These are phyloP conservation scores for Wickerhamiella azymoides DNA, from an alignment of 805 yeast species.

Conservation along the genomic window DNA sequence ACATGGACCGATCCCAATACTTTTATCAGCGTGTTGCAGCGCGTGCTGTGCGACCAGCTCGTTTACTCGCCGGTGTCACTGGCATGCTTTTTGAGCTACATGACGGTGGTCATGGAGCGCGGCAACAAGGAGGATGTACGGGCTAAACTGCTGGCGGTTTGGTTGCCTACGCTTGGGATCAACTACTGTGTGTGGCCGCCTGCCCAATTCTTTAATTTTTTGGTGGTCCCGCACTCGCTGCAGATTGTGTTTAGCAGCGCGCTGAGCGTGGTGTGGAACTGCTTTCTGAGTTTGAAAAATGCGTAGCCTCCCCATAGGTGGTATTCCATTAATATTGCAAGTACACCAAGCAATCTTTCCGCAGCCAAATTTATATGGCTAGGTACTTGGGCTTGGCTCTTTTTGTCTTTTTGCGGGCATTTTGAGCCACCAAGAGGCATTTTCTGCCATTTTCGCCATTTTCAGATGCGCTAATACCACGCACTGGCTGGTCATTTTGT, in stretches of 20 bases:
- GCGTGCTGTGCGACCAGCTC: slow-evolving; percentile 82
- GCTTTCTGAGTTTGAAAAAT: slow-evolving; percentile 73
- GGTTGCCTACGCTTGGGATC: slow-evolving; percentile 44
- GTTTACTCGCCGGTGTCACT: slow-evolving; percentile 80
- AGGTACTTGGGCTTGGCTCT: too few species aligned
- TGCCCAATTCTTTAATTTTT: slow-evolving; percentile 67
- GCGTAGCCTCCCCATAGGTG: too few species aligned
- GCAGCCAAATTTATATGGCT: too few species aligned
- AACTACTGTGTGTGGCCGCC: slow-evolving; percentile 89
- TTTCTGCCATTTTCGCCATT: too few species aligned
- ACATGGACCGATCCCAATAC: slow-evolving; percentile 68
- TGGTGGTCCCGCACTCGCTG: slow-evolving; percentile 56
- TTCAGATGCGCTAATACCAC: too few species aligned
- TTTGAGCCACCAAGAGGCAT: too few species aligned
- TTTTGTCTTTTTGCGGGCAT: too few species aligned
- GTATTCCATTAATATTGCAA: too few species aligned
- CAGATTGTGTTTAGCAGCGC: slow-evolving; percentile 88
- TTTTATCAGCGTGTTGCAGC: slow-evolving; percentile 60
- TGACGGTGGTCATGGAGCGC: slow-evolving; percentile 65
- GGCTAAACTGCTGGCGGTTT: slow-evolving; percentile 48
- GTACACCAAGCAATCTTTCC: too few species aligned
- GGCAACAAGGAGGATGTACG: slow-evolving; percentile 54
- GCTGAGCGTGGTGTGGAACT: slow-evolving; percentile 88
- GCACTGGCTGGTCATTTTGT: too few species aligned
- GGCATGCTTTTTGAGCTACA: slow-evolving; percentile 66